Evolutionary conservation across 2,329 filamentous ascomycete species (phyloP), one percentile per base, ranked within the genome.

Genomic region (Colletotrichum tofieldiae): DNA sequence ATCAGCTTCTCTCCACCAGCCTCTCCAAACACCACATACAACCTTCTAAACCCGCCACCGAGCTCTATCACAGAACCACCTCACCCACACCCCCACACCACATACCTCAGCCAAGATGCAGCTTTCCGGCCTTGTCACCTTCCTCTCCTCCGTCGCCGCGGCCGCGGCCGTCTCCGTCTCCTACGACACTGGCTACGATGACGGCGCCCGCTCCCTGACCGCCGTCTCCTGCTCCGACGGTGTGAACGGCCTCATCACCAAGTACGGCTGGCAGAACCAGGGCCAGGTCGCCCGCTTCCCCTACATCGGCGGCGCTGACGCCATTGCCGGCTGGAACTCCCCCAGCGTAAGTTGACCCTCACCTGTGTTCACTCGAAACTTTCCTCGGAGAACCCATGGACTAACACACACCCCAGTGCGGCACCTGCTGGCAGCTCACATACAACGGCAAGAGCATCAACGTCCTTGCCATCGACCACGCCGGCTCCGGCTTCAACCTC

Each of bases 161-260:
- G 79, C 79, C 68, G 78, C 82, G 26, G 84, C 84, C 76, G 78
- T 20, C 41, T 8, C 78, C 81, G 92, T 95, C 78, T 92, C 91
- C 75, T 96, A 92, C 82, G 93, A 95, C 83, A 82, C 84, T 26
- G 90, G 87, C 78, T 96, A 94, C 83, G 93, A 95, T 78, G 84
- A 92, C 74, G 80, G 79, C 56, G 75, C 75, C 72, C 87, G 90
- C 70, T 85, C 88, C 55, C 80, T 95, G 66, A 85, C 82, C 43
- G 80, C 78, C 6, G 86, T 94, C 55, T 80, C 91, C 73, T 94
- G 92, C 88, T 92, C 90, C 41, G 90, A 94, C 78, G 92, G 92
- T 66, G 58, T 74, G 73, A 92, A 93, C 81, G 92, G 92, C 70
- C 86, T 94, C 73, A 89, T 89, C 74, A 90, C 87, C 76, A 87